Evolutionary conservation across 495 filamentous ascomycete genomes (phyloP).

Genomic region (Penicillium psychrofluorescens): DNA sequence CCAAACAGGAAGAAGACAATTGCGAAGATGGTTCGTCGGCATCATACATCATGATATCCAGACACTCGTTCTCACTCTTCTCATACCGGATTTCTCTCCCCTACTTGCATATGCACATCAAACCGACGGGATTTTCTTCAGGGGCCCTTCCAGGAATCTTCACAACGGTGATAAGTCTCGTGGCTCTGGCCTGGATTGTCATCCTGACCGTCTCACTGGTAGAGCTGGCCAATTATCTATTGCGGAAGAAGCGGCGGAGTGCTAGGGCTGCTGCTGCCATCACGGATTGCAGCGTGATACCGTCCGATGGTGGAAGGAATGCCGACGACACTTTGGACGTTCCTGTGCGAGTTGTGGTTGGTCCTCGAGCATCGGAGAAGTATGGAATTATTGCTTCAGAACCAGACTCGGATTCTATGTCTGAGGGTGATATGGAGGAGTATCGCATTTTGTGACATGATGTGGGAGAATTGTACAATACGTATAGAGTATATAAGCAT

Average conservation of each 20-base stretch:
- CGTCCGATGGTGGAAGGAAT: too few relatives aligned
- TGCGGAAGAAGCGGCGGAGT: background rate
- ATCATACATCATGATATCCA: slow-evolving; percentile 1
- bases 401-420: slow-evolving; percentile 3
- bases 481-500: too few relatives aligned
- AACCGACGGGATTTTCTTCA: slow-evolving; percentile 2
- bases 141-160: slow-evolving; percentile 10
- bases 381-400: background rate
- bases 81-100: slow-evolving; percentile 10
- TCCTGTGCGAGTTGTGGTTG: slow-evolving; percentile 1
- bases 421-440: slow-evolving; percentile 8
- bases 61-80: slow-evolving; percentile 6
- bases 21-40: background rate
- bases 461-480: too few relatives aligned
- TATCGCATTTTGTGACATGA: slow-evolving; percentile 4
- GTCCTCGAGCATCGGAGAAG: background rate
- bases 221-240: slow-evolving; percentile 16
- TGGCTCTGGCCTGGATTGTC: slow-evolving; percentile 19
- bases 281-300: too few relatives aligned
- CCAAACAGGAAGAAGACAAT: too few relatives aligned
- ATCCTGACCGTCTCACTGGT: slow-evolving; percentile 19
- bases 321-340: slow-evolving; percentile 5
- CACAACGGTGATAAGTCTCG: slow-evolving; percentile 12
- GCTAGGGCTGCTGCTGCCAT: too few relatives aligned
- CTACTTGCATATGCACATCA: background rate